These are phyloP conservation scores for Penicillium pulvis DNA, from an alignment of 495 filamentous ascomycete species.

Conservation along the genomic window DNA sequence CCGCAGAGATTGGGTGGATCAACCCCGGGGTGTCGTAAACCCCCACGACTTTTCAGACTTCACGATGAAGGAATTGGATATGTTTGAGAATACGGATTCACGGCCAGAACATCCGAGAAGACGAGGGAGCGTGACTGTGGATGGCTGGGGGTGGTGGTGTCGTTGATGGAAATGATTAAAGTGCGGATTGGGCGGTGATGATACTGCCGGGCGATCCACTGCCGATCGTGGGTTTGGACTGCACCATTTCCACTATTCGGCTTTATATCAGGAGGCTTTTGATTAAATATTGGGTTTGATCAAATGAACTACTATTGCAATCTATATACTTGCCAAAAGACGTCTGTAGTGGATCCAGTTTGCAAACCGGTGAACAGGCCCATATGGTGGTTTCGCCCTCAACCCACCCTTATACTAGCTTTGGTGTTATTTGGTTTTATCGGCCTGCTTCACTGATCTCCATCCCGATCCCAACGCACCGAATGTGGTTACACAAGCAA, in stretches of 20 bases:
- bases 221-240: not conserved
- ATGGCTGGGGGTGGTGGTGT: slow-evolving; percentile 3
- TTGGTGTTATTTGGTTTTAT: not conserved
- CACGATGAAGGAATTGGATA: not conserved
- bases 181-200: slow-evolving; percentile 11
- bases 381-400: no score
- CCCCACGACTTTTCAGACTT: slow-evolving; percentile 4
- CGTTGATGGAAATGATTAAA: slow-evolving; percentile 5
- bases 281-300: not conserved
- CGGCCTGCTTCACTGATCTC: not conserved
- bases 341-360: not conserved
- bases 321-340: not conserved
- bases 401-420: not conserved
- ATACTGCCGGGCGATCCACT: slow-evolving; percentile 6
- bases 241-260: not conserved
- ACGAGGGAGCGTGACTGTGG: not conserved
- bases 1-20: slow-evolving; percentile 37
- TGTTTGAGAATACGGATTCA: not conserved
- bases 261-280: not conserved
- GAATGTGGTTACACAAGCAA: not conserved
- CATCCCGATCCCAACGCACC: not conserved
- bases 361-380: not conserved
- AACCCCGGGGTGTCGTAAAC: slow-evolving; percentile 21
- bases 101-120: not conserved
- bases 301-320: not conserved